Evolutionary conservation across 2,329 filamentous ascomycete genomes (phyloP), one percentile per base, ranked within the genome.

Genomic region (Tympanopsis confertula): DNA sequence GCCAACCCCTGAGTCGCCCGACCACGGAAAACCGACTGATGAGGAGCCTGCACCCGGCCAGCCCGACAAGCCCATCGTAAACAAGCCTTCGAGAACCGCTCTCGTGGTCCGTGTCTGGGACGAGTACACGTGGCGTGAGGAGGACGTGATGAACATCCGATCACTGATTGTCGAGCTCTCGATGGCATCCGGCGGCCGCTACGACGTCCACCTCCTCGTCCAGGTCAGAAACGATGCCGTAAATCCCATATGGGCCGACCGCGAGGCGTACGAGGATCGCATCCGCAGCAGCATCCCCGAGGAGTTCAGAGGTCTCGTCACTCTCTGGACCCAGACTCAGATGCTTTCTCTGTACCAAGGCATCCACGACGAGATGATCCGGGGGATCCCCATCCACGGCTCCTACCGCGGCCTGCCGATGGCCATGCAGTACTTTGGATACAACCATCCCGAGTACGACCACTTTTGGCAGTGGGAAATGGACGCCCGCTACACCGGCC

Each of bases 401-500:
- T 86, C 93, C 5, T 96, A 96, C 61, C 82, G 91, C 38, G 88
- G 86, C 39, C 75, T 91, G 7, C 86, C 87, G 50, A 94, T 96
- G 86, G 86, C 88, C 0, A 79, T 96, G 65, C 88, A 95, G 52
- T 84, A 89, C 57, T 96, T 96, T 55, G 85, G 88, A 4, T 78
- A 88, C 51, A 73, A 77, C 49, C 87, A 94, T 57, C 83, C 85
- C 1, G 87, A 94, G 55, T 94, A 88, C 52, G 86, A 93, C 35
- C 85, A 78, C 60, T 86, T 87, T 58, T 94, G 87, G 87, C 85
- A 94, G 47, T 93, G 87, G 85, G 87, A 94, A 57, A 89, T 94
- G 80, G 87, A 94, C 50, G 77, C 88, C 33, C 79, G 86, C 20
- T 94, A 93, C 56, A 91, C 83, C 0, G 86, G 87, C 24, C 86